Conservation (phyloP, 1,284 basidiomycete genomes). For the Ustilago trichophora region DNA sequence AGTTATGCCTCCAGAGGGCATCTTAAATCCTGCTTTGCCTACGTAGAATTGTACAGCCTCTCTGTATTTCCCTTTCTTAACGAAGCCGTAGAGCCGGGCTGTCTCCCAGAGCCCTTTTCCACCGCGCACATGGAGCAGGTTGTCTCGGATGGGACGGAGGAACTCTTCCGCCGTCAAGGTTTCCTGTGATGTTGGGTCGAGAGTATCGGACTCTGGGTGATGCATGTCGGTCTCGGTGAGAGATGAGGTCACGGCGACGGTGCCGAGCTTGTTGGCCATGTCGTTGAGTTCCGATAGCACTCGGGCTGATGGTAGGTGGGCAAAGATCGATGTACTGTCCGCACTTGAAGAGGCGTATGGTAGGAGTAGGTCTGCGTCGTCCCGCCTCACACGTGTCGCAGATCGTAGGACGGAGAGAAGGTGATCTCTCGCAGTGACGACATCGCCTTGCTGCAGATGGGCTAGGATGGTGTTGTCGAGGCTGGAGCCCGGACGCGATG, state of each 20-base stretch:
- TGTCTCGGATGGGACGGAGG: conserved; percentile 13
- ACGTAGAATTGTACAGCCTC: conserved; percentile 24
- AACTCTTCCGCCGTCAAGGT: conserved; percentile 26
- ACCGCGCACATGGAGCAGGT: conserved; percentile 11
- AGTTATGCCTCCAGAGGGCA: conserved; percentile 32
- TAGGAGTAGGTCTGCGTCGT: not conserved
- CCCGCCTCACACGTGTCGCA: not conserved
- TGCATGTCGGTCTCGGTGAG: conserved; percentile 28
- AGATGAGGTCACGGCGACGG: conserved; percentile 9
- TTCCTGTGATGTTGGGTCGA: no score
- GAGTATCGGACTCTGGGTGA: no score
- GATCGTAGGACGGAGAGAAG: conserved; percentile 17
- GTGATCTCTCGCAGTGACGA: conserved; percentile 23
- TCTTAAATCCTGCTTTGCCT: conserved; percentile 21
- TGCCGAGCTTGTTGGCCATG: conserved; percentile 16
- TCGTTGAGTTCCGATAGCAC: conserved; percentile 21
- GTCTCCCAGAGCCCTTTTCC: conserved; percentile 43
- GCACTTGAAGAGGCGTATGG: no score
- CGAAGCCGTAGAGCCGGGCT: conserved; percentile 20
- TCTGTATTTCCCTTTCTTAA: conserved; percentile 18
- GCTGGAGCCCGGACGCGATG: not conserved
- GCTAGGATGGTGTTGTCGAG: conserved; percentile 11
- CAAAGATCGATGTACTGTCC: not conserved
- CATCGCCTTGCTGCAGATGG: conserved; percentile 21
- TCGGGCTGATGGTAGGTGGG: conserved; percentile 24